A percentile compares a stretch with the other conserved stretches of the same genome.
Evolutionary conservation across 1,284 basidiomycete genomes (phyloP).

Genomic region (Exsudoporus floridanus): DNA sequence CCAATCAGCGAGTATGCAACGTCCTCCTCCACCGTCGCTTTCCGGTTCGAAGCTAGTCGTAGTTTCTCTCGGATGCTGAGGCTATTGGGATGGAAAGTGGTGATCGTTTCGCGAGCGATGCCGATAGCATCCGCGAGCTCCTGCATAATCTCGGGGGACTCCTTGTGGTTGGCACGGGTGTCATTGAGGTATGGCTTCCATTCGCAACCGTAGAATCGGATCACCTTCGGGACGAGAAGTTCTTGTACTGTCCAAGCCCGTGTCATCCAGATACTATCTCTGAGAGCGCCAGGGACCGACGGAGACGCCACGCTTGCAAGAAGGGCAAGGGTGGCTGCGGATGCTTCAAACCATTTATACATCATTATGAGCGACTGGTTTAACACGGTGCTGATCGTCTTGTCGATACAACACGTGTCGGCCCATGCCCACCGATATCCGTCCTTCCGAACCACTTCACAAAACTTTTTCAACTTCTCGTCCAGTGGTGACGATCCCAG

Average conservation of each 20-base stretch:
- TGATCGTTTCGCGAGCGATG: too few relatives aligned
- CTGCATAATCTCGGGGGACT: slow-evolving; percentile 9
- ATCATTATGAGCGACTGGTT: slow-evolving; percentile 9
- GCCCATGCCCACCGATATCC: slow-evolving; percentile 8
- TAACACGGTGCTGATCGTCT: neutral
- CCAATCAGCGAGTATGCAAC: slow-evolving; percentile 14
- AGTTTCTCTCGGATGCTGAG: too few relatives aligned
- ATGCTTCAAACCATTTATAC: slow-evolving; percentile 17
- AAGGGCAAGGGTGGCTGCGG: slow-evolving; percentile 10
- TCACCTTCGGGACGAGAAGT: slow-evolving; percentile 8
- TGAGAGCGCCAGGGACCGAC: neutral
- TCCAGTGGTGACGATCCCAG: neutral
- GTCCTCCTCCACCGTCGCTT: slow-evolving; percentile 6
- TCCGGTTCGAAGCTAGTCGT: slow-evolving; percentile 11
- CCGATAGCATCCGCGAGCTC: too few relatives aligned
- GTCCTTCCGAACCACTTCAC: neutral
- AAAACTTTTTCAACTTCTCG: slow-evolving; percentile 12
- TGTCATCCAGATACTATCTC: slow-evolving; percentile 6
- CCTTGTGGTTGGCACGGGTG: slow-evolving; percentile 2
- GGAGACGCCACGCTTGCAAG: neutral
- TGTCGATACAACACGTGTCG: slow-evolving; percentile 13
- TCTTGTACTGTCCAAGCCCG: slow-evolving; percentile 17
- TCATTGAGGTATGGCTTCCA: slow-evolving; percentile 16
- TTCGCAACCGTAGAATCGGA: slow-evolving; percentile 13
- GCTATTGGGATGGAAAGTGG: too few relatives aligned